phyloP scores from a whole-genome alignment of 768 basidiomycete genomes.

The Boletus vinaceobasis region DNA sequence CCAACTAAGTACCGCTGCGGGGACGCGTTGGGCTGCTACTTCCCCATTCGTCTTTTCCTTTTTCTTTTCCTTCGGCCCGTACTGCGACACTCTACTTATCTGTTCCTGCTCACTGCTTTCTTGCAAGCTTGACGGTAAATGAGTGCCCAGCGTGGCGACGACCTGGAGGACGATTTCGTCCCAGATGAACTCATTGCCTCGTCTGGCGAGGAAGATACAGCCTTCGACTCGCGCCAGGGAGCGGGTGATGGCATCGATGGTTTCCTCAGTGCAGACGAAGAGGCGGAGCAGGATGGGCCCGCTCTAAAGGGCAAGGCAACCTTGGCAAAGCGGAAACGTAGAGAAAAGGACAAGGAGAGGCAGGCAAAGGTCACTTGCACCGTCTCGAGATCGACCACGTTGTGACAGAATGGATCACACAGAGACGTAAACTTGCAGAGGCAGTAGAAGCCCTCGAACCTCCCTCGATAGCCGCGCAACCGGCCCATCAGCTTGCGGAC shows the following conservation, averaged over 20 bases:
- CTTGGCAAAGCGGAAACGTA: slow-evolving; percentile 63
- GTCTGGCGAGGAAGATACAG: slow-evolving; percentile 52
- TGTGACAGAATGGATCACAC: slow-evolving; percentile 10
- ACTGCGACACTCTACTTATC: background rate
- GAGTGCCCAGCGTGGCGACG: slow-evolving; percentile 57
- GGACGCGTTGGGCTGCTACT: background rate
- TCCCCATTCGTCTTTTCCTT: slow-evolving; percentile 9
- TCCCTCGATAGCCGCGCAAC: slow-evolving; percentile 52
- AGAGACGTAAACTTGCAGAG: slow-evolving; percentile 68
- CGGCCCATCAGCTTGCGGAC: slow-evolving; percentile 54
- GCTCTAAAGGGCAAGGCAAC: slow-evolving; percentile 17
- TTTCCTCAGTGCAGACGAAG: slow-evolving; percentile 47
- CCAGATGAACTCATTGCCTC: slow-evolving; percentile 64
- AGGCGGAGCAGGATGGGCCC: slow-evolving; percentile 34
- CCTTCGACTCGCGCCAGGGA: slow-evolving; percentile 25
- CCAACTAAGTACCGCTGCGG: too few relatives aligned
- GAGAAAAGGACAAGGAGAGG: slow-evolving; percentile 70
- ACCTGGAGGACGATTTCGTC: slow-evolving; percentile 80
- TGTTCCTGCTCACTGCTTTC: background rate
- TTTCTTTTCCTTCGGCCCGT: background rate
- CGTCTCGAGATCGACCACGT: slow-evolving; percentile 1
- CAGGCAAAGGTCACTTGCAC: slow-evolving; percentile 56
- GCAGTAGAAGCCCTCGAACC: slow-evolving; percentile 35
- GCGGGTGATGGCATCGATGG: slow-evolving; percentile 36
- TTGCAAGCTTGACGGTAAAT: slow-evolving; percentile 4